phyloP scores from a whole-genome alignment of 192 early-diverging fungal species.

The Jimgerdemannia flammicorona region DNA sequence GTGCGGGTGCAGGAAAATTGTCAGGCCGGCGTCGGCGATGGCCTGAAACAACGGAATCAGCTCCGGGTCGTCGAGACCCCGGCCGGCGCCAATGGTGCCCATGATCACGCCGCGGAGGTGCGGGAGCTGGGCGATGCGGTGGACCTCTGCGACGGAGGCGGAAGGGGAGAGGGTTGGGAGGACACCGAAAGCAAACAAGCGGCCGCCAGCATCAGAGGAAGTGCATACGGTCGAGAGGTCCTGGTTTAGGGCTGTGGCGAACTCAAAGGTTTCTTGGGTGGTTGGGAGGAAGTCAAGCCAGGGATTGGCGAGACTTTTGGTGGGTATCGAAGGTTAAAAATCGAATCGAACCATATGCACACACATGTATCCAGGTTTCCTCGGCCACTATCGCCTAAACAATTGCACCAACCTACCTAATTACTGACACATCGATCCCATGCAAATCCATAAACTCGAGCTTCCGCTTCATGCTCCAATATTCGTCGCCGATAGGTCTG shows the following conservation, averaged over 20 bases:
- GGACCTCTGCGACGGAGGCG: slow-evolving; percentile 25
- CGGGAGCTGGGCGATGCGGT: slow-evolving; percentile 16
- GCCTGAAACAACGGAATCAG: slow-evolving; percentile 30
- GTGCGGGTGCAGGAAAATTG: slow-evolving; percentile 33
- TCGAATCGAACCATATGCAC: too few species aligned
- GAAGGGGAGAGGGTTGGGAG: slow-evolving; percentile 20
- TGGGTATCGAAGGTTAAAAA: too few species aligned
- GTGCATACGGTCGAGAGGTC: slow-evolving; percentile 22
- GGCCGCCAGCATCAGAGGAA: not conserved
- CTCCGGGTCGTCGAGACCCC: slow-evolving; percentile 36
- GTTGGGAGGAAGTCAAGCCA: too few species aligned
- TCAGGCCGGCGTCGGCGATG: slow-evolving; percentile 15
- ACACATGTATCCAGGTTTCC: too few species aligned
- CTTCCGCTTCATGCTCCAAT: too few species aligned
- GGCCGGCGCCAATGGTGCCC: slow-evolving; percentile 29
- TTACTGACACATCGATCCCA: too few species aligned
- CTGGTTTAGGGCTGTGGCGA: slow-evolving; percentile 28
- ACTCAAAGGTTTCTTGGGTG: not conserved
- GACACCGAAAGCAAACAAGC: slow-evolving; percentile 30
- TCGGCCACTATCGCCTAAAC: too few species aligned
- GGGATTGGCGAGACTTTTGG: too few species aligned
- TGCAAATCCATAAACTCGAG: too few species aligned
- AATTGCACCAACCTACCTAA: too few species aligned
- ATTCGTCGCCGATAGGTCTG: too few species aligned
- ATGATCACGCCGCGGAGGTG: slow-evolving; percentile 30